phyloP scores from a whole-genome alignment of 2,329 filamentous ascomycete genomes.

The Fusarium sp. region DNA sequence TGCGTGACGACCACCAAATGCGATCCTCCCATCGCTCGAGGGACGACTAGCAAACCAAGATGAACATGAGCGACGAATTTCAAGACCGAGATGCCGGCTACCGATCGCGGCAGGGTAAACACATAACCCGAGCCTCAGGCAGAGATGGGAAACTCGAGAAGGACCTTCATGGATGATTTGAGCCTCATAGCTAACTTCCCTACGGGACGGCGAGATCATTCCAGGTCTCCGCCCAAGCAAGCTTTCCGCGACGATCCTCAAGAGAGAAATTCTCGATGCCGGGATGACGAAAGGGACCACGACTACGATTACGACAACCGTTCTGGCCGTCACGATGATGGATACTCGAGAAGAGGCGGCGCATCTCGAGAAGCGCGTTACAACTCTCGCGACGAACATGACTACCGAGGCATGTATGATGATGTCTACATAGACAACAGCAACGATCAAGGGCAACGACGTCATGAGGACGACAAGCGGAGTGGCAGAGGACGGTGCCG shows the following conservation, averaged over 20 bases:
- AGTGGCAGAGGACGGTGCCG: conserved; percentile 29
- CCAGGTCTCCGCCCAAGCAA: conserved; percentile 54
- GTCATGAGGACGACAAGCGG: conserved; percentile 32
- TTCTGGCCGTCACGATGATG: conserved; percentile 42
- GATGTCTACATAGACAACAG: conserved; percentile 46
- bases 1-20: conserved; percentile 54
- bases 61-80: conserved; percentile 36
- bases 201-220: conserved; percentile 53
- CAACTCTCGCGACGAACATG: conserved; percentile 42
- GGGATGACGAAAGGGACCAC: conserved; percentile 39
- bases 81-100: conserved; percentile 50
- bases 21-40: conserved; percentile 44
- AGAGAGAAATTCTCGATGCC: conserved; percentile 40
- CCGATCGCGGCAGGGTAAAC: conserved; percentile 61
- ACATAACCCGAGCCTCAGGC: conserved; percentile 46
- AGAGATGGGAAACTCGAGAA: conserved; percentile 38
- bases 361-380: conserved; percentile 40
- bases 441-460: conserved; percentile 31
- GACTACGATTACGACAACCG: conserved; percentile 33
- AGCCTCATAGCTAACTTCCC: conserved; percentile 56
- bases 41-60: conserved; percentile 37
- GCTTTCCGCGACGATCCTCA: conserved; percentile 47
- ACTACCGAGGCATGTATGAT: conserved; percentile 52
- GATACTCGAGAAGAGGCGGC: conserved; percentile 35
- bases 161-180: conserved; percentile 43